Evolutionary conservation across 2,329 filamentous ascomycete genomes (phyloP).

Genomic region (Apiospora kogelbergensis): DNA sequence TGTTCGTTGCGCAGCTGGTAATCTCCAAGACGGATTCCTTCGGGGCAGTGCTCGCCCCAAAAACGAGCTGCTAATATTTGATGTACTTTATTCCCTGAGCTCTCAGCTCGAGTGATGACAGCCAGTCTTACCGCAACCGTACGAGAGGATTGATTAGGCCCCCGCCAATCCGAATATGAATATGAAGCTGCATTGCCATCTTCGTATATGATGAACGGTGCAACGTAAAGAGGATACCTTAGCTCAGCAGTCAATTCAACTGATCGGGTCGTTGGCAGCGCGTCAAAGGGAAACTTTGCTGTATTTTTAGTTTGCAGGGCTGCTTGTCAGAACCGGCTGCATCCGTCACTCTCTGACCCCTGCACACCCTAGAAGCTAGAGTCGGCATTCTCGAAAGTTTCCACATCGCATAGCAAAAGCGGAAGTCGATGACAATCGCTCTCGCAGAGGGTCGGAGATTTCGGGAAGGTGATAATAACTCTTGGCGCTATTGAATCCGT

Average conservation of each 20-base stretch:
- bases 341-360: not conserved
- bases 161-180: not conserved
- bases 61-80: too few relatives aligned
- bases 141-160: not conserved
- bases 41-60: not conserved
- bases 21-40: not conserved
- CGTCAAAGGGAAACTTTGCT: not conserved
- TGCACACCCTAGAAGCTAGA: not conserved
- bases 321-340: not conserved
- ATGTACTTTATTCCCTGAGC: too few relatives aligned
- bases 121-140: not conserved
- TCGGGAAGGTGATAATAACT: not conserved
- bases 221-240: not conserved
- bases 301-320: not conserved
- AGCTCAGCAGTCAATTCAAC: not conserved
- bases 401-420: not conserved
- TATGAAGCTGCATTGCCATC: not conserved
- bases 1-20: not conserved
- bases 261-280: not conserved
- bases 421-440: not conserved
- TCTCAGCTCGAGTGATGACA: not conserved
- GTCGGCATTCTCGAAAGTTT: constrained; percentile 6
- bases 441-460: not conserved
- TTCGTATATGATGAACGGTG: not conserved
- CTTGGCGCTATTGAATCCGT: not conserved